Evolutionary conservation across 2,329 filamentous ascomycete species (phyloP), one percentile per base, ranked within the genome.

Genomic region (Ilyonectria destructans): DNA sequence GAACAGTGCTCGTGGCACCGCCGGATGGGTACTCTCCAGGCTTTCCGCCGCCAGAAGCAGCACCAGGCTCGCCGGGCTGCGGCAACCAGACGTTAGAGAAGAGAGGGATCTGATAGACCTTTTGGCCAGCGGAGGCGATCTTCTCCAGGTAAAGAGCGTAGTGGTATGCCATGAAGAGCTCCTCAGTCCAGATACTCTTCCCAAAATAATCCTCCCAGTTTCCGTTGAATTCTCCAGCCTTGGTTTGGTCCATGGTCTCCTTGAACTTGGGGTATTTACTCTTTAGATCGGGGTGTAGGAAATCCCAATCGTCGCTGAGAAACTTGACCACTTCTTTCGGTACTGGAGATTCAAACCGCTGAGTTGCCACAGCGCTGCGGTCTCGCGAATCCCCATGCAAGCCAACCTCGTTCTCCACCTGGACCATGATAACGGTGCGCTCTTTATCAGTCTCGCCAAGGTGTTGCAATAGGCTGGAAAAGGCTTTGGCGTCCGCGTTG

Each of bases 371-470:
- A 3, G 72, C 67, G 17, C 78, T 81, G 7, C 81, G 77, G 67
- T 87, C 86, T 35, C 84, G 78, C 4, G 81, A 86, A 68, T 87
- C 85, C 0, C 85, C 84, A 1, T 87, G 77, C 4, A 87, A 61
- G 0, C 86, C 85, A 0, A 78, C 78, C 72, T 87, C 85, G 59
- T 87, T 87, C 74, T 88, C 84, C 3, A 87, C 85, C 69, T 87
- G 85, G 1, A 86, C 81, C 85, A 87, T 87, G 9, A 87, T 70
- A 1, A 87, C 84, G 0, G 85, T n/a, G n/a, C n/a, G n/a, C n/a
- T 75, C 71, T 46, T 76, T 75, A 58, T 87, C 85, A 6, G 86
- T 65, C 7, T 82, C 76, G 43, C 82, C 81, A 0, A 79, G 37
- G 35, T 79, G 71, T 1, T 23, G 52, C 77, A 80, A 78, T 2